These are phyloP conservation scores for Cornus florida DNA, from an alignment of 148 eudicot genomes.

Conservation along the genomic window DNA sequence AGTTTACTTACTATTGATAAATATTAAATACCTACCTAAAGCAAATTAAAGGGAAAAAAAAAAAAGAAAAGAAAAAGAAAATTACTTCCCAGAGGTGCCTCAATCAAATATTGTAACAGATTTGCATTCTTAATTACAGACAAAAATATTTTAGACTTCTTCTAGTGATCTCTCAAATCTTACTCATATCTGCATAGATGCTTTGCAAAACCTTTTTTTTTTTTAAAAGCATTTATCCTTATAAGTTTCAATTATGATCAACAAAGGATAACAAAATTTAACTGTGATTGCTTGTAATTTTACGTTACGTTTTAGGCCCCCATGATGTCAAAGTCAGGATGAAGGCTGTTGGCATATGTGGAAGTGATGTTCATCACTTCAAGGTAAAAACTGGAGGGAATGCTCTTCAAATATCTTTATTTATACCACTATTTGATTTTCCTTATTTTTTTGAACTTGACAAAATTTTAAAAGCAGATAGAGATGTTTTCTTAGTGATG, in stretches of 20 bases:
- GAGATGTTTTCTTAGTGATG: not conserved
- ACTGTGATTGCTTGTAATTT: not conserved
- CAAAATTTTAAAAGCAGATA: not conserved
- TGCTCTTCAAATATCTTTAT: not conserved
- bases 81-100: too few relatives aligned
- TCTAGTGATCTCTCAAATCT: too few relatives aligned
- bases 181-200: too few relatives aligned
- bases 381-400: slow-evolving; percentile 38
- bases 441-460: not conserved
- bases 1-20: too few relatives aligned
- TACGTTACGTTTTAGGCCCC: slow-evolving; percentile 41
- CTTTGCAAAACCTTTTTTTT: not conserved
- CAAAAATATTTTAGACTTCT: too few relatives aligned
- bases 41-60: too few relatives aligned
- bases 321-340: slow-evolving; percentile 74
- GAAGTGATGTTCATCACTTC: slow-evolving; percentile 86
- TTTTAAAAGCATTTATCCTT: too few relatives aligned
- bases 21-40: too few relatives aligned
- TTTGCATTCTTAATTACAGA: too few relatives aligned
- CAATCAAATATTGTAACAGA: too few relatives aligned
- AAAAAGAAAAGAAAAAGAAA: too few relatives aligned
- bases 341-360: slow-evolving; percentile 93
- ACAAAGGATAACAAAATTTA: not conserved
- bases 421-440: not conserved
- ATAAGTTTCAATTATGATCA: not conserved